Evolutionary conservation across 352 stramenopile species (phyloP).

Genomic region (Phytopythium vexans): DNA sequence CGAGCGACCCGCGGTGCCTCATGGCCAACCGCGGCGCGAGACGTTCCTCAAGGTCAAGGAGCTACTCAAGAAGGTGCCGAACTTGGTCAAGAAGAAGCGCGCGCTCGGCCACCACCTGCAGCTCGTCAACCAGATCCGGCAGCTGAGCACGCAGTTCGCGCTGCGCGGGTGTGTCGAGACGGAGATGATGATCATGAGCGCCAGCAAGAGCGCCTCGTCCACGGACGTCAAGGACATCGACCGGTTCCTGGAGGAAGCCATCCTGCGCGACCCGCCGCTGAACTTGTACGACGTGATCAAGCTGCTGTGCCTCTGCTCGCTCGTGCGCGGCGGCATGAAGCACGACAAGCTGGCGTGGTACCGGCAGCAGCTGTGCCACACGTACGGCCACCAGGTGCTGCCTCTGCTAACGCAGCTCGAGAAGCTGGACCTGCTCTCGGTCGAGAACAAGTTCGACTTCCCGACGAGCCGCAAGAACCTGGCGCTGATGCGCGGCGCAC

Average conservation of each 20-base stretch:
- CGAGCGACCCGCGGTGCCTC: neutral
- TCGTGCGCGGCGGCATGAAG: slow-evolving; percentile 65
- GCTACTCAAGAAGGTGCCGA: slow-evolving; percentile 58
- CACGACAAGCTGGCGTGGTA: slow-evolving; percentile 56
- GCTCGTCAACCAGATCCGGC: slow-evolving; percentile 58
- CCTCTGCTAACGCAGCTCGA: slow-evolving; percentile 69
- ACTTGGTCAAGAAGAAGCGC: slow-evolving; percentile 72
- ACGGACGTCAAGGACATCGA: slow-evolving; percentile 54
- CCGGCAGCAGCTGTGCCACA: slow-evolving; percentile 75
- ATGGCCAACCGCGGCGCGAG: neutral
- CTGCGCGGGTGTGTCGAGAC: slow-evolving; percentile 69
- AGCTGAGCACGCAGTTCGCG: slow-evolving; percentile 50
- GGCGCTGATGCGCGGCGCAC: slow-evolving; percentile 28
- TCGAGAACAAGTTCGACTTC: slow-evolving; percentile 66
- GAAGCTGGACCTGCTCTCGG: slow-evolving; percentile 63
- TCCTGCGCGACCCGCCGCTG: slow-evolving; percentile 63
- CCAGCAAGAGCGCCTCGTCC: slow-evolving; percentile 37
- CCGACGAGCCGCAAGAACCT: slow-evolving; percentile 41
- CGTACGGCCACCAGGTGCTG: slow-evolving; percentile 72
- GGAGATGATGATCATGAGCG: slow-evolving; percentile 79
- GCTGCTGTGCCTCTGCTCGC: slow-evolving; percentile 71
- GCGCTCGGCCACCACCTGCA: slow-evolving; percentile 63
- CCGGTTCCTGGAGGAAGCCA: slow-evolving; percentile 61
- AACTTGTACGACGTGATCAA: slow-evolving; percentile 74
- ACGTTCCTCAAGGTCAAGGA: slow-evolving; percentile 44